Conservation (phyloP, 192 early-diverging fungal species). For the Coemansia sp. region DNA sequence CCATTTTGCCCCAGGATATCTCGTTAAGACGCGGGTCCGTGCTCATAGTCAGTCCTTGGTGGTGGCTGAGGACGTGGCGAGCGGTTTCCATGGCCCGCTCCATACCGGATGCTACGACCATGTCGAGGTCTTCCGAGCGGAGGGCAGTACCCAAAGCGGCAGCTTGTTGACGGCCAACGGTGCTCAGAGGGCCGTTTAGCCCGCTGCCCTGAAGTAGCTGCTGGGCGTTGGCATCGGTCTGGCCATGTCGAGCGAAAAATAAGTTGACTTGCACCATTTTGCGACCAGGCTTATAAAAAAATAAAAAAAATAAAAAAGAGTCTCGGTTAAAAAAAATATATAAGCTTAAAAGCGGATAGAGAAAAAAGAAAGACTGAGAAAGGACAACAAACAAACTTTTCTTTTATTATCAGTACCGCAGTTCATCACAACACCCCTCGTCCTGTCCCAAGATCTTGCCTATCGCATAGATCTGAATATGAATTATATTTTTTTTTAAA, state of each 20-base stretch:
- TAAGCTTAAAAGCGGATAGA: not conserved
- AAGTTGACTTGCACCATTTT: constrained; percentile 23
- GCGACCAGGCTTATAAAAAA: not conserved
- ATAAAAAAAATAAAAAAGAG: constrained; percentile 2
- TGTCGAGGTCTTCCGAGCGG: constrained; percentile 30
- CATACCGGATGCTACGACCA: constrained; percentile 36
- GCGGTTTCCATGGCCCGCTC: constrained; percentile 43
- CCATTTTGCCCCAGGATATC: constrained; percentile 46
- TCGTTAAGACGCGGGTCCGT: constrained; percentile 45
- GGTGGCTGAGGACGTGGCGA: constrained; percentile 18
- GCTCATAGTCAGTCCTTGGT: constrained; percentile 19
- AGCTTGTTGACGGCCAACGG: constrained; percentile 31
- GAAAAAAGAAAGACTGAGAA: not conserved
- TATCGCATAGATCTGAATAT: not conserved
- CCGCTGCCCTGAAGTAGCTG: constrained; percentile 34
- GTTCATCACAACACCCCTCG: not conserved
- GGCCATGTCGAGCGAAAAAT: constrained; percentile 42
- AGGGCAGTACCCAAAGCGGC: constrained; percentile 25
- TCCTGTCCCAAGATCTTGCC: not conserved
- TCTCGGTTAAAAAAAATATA: not conserved
- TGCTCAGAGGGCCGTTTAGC: constrained; percentile 35
- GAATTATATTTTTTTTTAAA: not conserved
- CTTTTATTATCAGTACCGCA: not conserved
- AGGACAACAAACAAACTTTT: not conserved
- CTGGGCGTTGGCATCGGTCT: constrained; percentile 42